Evolutionary conservation across 495 filamentous ascomycete genomes (phyloP).

Genomic region (Talaromyces wortmannii): DNA sequence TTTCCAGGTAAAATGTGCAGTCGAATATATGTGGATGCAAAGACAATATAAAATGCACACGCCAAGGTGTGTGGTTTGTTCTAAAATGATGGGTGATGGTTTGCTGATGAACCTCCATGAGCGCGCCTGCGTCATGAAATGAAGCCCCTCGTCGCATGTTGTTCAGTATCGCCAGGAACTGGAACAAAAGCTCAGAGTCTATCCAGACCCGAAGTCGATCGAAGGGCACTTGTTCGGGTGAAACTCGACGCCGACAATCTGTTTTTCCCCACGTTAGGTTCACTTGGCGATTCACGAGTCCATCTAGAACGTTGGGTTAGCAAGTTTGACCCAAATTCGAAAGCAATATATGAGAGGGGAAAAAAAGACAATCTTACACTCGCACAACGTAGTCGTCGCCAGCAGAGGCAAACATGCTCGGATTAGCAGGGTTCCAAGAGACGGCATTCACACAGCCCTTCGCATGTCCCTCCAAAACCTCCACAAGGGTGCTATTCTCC

Average conservation of each 20-base stretch:
- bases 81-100: too few relatives aligned
- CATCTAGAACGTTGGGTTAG: slow-evolving; percentile 27
- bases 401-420: slow-evolving; percentile 82
- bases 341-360: not conserved
- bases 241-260: slow-evolving; percentile 3
- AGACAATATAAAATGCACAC: too few relatives aligned
- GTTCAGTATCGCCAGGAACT: not conserved
- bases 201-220: slow-evolving; percentile 19
- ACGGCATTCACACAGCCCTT: slow-evolving; percentile 82
- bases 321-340: not conserved
- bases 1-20: too few relatives aligned
- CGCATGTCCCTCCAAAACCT: slow-evolving; percentile 66
- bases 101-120: too few relatives aligned
- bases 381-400: slow-evolving; percentile 82
- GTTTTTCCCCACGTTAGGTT: slow-evolving; percentile 17
- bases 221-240: slow-evolving; percentile 34
- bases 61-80: too few relatives aligned
- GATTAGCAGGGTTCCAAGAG: slow-evolving; percentile 79
- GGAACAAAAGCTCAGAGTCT: not conserved
- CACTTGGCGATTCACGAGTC: slow-evolving; percentile 28
- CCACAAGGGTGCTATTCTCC: slow-evolving; percentile 65
- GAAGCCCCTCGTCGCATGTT: not conserved
- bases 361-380: slow-evolving; percentile 58
- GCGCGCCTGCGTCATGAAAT: not conserved
- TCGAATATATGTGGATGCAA: too few relatives aligned